Conservation (phyloP, 2,329 filamentous ascomycete species). For the Stachybotrys elegans region DNA sequence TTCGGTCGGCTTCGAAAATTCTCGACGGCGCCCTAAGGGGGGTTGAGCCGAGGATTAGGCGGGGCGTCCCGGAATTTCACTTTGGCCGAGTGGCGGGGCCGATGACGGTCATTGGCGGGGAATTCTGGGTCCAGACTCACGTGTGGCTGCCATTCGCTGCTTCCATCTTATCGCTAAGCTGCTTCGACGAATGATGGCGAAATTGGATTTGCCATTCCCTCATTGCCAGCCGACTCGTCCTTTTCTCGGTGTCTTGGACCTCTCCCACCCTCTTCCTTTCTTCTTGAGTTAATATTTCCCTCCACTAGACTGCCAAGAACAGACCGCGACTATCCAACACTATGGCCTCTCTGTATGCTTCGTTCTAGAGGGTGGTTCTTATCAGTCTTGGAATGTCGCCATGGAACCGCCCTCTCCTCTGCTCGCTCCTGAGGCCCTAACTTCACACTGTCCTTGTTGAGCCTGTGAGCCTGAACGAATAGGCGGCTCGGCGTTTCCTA, state of each 20-base stretch:
- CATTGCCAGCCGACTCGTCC: no score
- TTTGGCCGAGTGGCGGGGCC: conserved; percentile 11
- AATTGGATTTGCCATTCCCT: no score
- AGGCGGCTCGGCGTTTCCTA: no score
- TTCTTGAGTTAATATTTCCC: neutral
- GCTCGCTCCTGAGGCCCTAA: no score
- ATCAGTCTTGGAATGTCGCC: conserved; percentile 31
- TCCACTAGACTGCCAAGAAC: neutral
- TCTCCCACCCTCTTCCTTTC: neutral
- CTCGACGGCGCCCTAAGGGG: conserved; percentile 11
- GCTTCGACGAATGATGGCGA: no score
- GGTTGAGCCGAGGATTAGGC: conserved; percentile 16
- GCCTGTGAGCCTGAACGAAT: no score
- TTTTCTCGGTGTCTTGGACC: neutral
- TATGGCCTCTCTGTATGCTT: conserved; percentile 35
- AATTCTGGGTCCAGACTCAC: conserved; percentile 1
- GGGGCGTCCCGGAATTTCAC: conserved; percentile 13
- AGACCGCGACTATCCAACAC: conserved; percentile 4
- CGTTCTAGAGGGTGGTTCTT: conserved; percentile 51
- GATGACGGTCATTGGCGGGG: neutral
- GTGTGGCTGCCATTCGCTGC: neutral
- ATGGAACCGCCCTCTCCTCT: conserved; percentile 57
- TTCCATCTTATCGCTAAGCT: no score
- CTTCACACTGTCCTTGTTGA: no score
- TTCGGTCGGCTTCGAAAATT: conserved; percentile 18